phyloP scores from a whole-genome alignment of 805 yeast genomes.

The Spathaspora arborariae region DNA sequence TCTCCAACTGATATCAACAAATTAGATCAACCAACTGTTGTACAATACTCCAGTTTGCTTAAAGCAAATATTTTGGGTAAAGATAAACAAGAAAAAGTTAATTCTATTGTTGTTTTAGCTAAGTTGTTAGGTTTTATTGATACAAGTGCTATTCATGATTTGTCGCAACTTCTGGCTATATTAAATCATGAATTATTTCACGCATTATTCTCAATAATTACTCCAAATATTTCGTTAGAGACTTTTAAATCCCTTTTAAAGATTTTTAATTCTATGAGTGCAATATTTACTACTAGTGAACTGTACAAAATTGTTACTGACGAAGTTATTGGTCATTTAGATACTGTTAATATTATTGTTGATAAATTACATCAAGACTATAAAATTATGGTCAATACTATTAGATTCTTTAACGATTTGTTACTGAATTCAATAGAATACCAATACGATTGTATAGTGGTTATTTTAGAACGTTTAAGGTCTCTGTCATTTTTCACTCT shows the following conservation, averaged over 20 bases:
- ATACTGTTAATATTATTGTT: conserved; percentile 40
- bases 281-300: conserved; percentile 39
- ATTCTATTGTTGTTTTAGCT: conserved; percentile 51
- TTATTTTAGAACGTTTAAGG: conserved; percentile 44
- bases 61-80: conserved; percentile 41
- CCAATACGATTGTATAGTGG: conserved; percentile 40
- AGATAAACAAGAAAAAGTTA: conserved; percentile 48
- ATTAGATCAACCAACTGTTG: conserved; percentile 30
- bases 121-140: conserved; percentile 46
- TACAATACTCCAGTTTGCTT: conserved; percentile 33
- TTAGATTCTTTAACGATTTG: conserved; percentile 44
- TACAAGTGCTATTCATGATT: conserved; percentile 22
- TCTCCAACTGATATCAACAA: conserved; percentile 12
- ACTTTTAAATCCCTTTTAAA: conserved; percentile 45
- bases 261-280: conserved; percentile 37
- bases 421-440: conserved; percentile 40
- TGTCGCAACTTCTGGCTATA: conserved; percentile 25
- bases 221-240: conserved; percentile 39
- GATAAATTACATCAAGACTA: conserved; percentile 41
- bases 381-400: conserved; percentile 40
- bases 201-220: conserved; percentile 39
- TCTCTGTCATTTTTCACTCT: conserved; percentile 45
- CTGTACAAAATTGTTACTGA: conserved; percentile 35
- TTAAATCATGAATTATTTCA: conserved; percentile 40
- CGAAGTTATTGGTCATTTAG: conserved; percentile 34